Conservation (phyloP, 2,329 filamentous ascomycete genomes). For the Dactylellina haptotyla region DNA sequence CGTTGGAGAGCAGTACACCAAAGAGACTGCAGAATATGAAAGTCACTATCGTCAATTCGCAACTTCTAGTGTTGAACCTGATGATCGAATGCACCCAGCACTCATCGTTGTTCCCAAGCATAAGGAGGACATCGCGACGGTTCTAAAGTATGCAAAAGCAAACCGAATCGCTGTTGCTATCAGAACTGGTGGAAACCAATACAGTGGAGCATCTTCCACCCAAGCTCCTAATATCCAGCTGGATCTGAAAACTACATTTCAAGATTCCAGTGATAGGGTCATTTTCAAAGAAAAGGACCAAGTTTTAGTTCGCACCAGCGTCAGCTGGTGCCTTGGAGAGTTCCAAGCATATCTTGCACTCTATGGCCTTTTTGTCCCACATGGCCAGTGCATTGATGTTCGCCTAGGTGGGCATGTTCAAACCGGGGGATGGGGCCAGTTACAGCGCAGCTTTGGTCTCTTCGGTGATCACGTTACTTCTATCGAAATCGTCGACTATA, state of each 20-base stretch:
- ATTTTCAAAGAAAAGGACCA: conserved; percentile 3
- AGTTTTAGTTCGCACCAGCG: conserved; percentile 6
- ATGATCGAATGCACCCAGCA: conserved; percentile 13
- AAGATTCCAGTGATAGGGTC: neutral
- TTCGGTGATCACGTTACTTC: conserved; percentile 59
- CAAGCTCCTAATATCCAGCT: conserved; percentile 12
- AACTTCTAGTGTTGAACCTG: conserved; percentile 5
- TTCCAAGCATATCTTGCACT: neutral
- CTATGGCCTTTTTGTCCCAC: conserved; percentile 10
- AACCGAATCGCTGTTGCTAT: conserved; percentile 11
- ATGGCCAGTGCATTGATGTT: conserved; percentile 12
- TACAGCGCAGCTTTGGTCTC: conserved; percentile 64
- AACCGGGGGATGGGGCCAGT: conserved; percentile 65
- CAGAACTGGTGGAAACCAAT: conserved; percentile 20
- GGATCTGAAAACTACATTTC: conserved; percentile 6
- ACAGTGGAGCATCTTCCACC: conserved; percentile 16
- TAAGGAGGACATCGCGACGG: neutral
- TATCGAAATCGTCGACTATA: conserved; percentile 58
- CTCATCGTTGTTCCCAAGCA: neutral
- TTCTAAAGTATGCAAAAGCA: conserved; percentile 9
- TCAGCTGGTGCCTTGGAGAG: conserved; percentile 13
- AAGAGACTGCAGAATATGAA: conserved; percentile 2
- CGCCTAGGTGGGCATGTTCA: conserved; percentile 64
- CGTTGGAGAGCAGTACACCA: conserved; percentile 2
- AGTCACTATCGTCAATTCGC: conserved; percentile 1